phyloP scores from a whole-genome alignment of 345 rosid genomes.

The Leavenworthia alabamica region DNA sequence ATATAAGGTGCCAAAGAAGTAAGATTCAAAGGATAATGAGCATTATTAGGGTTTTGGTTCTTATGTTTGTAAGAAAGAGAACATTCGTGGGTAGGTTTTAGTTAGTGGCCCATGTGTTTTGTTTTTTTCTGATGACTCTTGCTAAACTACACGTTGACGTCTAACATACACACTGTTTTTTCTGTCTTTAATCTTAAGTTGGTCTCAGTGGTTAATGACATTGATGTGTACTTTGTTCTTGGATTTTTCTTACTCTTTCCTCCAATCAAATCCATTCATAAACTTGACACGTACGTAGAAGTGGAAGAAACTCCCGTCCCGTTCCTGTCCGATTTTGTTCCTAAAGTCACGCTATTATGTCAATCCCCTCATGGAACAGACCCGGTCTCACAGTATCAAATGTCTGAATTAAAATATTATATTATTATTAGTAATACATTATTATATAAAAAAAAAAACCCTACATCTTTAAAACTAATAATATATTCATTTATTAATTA shows the following conservation, averaged over 20 bases:
- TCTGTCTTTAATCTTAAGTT: slow-evolving; percentile 17
- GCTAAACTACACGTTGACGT: slow-evolving; percentile 15
- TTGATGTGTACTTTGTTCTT: slow-evolving; percentile 26
- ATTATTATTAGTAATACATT: background rate
- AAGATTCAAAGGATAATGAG: slow-evolving; percentile 5
- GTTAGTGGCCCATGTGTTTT: slow-evolving; percentile 31
- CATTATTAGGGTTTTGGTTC: slow-evolving; percentile 22
- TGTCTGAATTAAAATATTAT: background rate
- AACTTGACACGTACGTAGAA: background rate
- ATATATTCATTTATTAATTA: background rate
- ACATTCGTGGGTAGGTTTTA: slow-evolving; percentile 29
- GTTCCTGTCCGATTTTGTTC: background rate
- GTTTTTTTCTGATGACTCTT: slow-evolving; percentile 13
- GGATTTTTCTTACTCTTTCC: slow-evolving; percentile 10
- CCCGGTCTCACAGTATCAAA: background rate
- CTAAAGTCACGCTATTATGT: background rate
- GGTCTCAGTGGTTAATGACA: slow-evolving; percentile 13
- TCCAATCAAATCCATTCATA: slow-evolving; percentile 4
- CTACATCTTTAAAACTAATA: background rate
- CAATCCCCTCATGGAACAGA: background rate
- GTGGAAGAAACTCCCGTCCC: background rate
- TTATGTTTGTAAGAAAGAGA: slow-evolving; percentile 21
- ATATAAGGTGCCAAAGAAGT: slow-evolving; percentile 6
- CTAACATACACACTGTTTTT: slow-evolving; percentile 4
- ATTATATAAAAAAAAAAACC: background rate